Percentiles rank a stretch among this genome's conserved stretches.
Conservation (phyloP, 2,329 filamentous ascomycete genomes). For the Alternaria brassicicola region DNA sequence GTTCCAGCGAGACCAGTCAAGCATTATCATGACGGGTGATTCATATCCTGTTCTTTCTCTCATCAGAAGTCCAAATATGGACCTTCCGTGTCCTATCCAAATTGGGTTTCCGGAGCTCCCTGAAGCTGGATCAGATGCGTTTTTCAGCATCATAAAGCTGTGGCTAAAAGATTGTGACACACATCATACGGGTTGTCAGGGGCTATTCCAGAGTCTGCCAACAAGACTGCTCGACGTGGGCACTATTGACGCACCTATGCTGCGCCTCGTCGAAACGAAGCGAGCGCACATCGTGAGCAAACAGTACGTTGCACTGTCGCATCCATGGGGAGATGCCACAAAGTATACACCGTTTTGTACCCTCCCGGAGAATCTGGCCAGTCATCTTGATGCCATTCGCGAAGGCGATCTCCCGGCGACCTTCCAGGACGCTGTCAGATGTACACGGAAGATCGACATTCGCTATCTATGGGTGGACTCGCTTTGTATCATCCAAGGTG, state of each 20-base stretch:
- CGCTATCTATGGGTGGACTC: slow-evolving; percentile 36
- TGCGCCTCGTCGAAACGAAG: slow-evolving; percentile 11
- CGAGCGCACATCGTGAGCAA: neutral
- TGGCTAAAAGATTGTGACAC: neutral
- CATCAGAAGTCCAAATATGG: slow-evolving; percentile 4
- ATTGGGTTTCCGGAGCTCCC: slow-evolving; percentile 19
- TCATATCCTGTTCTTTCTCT: slow-evolving; percentile 13
- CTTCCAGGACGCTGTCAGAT: slow-evolving; percentile 25
- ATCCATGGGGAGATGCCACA: slow-evolving; percentile 20
- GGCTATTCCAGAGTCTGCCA: neutral
- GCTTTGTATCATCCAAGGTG: slow-evolving; percentile 31
- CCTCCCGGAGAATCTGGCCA: neutral
- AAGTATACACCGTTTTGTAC: slow-evolving; percentile 11
- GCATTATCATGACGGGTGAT: slow-evolving; percentile 1
- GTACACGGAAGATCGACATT: slow-evolving; percentile 17
- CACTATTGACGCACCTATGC: neutral
- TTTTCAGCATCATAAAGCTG: slow-evolving; percentile 9
- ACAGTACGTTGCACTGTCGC: slow-evolving; percentile 21
- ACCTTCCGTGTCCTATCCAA: slow-evolving; percentile 10
- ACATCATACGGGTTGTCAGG: neutral
- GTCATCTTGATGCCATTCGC: slow-evolving; percentile 4
- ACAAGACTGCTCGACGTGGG: slow-evolving; percentile 20
- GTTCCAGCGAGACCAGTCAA: slow-evolving; percentile 9
- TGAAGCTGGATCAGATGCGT: neutral
- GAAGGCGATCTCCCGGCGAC: slow-evolving; percentile 14